phyloP scores from a whole-genome alignment of 768 basidiomycete genomes.

The Calocybe cyanea region DNA sequence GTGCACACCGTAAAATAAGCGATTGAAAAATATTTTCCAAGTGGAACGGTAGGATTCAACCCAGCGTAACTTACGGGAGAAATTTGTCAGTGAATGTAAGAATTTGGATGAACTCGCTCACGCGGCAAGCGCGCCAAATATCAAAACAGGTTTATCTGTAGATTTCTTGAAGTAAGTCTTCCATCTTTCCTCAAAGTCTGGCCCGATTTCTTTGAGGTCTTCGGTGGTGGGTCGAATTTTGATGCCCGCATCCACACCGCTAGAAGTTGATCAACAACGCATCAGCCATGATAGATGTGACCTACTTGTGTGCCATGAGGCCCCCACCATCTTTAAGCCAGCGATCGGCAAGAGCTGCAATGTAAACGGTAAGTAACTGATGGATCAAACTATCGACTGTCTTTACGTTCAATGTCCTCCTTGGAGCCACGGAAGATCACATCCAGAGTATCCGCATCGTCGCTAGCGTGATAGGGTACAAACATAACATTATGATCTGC shows the following conservation, averaged over 20 bases:
- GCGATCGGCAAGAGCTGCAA: constrained; percentile 12
- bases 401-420: constrained; percentile 38
- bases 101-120: constrained; percentile 17
- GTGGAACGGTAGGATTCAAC: constrained; percentile 14
- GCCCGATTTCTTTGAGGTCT: constrained; percentile 49
- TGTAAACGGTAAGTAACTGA: no score
- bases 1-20: constrained; percentile 18
- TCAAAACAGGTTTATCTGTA: constrained; percentile 54
- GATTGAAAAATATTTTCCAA: constrained; percentile 24
- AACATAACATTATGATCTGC: constrained; percentile 39
- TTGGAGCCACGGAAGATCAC: constrained; percentile 36
- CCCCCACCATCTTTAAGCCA: constrained; percentile 17
- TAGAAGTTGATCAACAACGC: constrained; percentile 17
- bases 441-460: constrained; percentile 49
- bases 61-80: constrained; percentile 15
- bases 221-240: constrained; percentile 49
- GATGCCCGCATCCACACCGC: constrained; percentile 51
- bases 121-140: constrained; percentile 38
- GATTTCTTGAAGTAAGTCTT: constrained; percentile 42
- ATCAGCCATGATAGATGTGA: neutral
- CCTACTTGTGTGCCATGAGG: constrained; percentile 51
- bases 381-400: neutral
- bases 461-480: constrained; percentile 37
- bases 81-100: constrained; percentile 24
- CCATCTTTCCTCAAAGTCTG: constrained; percentile 48